Conservation (phyloP, 495 filamentous ascomycete species). For the Neurospora sp. region DNA sequence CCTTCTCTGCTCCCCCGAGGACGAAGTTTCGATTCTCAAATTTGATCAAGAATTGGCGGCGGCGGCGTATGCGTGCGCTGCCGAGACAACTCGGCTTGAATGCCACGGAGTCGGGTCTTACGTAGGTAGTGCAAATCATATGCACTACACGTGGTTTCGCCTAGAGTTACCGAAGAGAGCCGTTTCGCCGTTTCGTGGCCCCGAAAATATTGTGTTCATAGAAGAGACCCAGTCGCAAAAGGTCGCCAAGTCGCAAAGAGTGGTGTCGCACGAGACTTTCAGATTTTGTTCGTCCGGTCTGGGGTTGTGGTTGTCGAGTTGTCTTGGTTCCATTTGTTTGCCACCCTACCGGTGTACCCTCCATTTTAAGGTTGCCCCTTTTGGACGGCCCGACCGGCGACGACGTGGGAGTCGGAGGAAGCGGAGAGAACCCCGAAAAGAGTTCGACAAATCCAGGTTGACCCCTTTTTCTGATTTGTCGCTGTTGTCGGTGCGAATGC, state of each 20-base stretch:
- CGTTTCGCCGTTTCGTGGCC: not conserved
- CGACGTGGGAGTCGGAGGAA: not conserved
- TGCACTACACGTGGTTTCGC: not conserved
- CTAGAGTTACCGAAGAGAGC: not conserved
- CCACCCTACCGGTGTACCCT: not conserved
- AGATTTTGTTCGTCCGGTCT: not conserved
- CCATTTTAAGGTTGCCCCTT: not conserved
- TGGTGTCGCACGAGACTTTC: not conserved
- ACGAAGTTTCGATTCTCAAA: not conserved
- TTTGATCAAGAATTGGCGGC: not conserved
- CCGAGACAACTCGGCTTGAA: not conserved
- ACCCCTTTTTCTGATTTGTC: not conserved
- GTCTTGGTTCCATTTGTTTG: not conserved
- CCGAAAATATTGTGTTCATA: not conserved
- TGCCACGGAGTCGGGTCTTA: not conserved
- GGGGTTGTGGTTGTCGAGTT: not conserved
- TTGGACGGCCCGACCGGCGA: not conserved
- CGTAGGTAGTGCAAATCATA: not conserved
- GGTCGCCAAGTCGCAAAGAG: not conserved
- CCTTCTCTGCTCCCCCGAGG: too few species aligned
- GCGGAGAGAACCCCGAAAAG: not conserved
- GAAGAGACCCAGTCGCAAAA: not conserved
- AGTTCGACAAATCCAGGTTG: not conserved
- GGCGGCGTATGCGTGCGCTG: not conserved
- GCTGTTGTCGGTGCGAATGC: not conserved